Evolutionary conservation across 805 yeast species (phyloP).

Genomic region (Clavispora phyllophila): DNA sequence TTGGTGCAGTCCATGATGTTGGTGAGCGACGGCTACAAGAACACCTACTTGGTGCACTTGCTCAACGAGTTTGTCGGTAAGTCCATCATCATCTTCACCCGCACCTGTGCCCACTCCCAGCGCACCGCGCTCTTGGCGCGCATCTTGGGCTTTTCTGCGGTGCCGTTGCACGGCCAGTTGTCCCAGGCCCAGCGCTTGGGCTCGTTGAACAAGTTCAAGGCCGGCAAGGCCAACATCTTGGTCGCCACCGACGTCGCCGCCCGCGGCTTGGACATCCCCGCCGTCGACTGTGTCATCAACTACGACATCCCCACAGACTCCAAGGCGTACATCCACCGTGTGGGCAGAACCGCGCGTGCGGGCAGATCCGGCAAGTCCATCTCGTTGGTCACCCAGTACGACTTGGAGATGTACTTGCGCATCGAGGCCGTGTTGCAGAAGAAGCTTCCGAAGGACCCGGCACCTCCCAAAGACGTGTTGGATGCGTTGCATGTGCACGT

Average conservation of each 20-base stretch:
- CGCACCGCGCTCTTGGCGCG: conserved; percentile 79
- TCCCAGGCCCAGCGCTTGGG: conserved; percentile 82
- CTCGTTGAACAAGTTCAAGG: conserved; percentile 71
- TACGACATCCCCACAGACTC: conserved; percentile 82
- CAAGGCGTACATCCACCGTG: conserved; percentile 80
- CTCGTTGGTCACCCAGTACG: conserved; percentile 90
- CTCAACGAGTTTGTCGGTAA: conserved; percentile 82
- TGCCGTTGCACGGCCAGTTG: conserved; percentile 91
- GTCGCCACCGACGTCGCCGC: conserved; percentile 90
- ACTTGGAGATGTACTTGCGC: conserved; percentile 78
- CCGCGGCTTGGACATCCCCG: conserved; percentile 80
- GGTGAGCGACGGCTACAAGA: conserved; percentile 88
- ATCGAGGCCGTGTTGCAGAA: conserved; percentile 83
- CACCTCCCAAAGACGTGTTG: conserved; percentile 72
- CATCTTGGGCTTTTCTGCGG: conserved; percentile 78
- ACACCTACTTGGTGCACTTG: conserved; percentile 77
- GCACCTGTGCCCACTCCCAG: conserved; percentile 95
- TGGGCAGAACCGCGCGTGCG: conserved; percentile 94
- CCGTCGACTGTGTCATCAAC: conserved; percentile 71
- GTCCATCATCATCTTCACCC: conserved; percentile 80
- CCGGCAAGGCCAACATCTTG: conserved; percentile 62
- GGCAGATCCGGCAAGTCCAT: conserved; percentile 86
- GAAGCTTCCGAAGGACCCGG: conserved; percentile 75
- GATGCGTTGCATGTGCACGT: conserved; percentile 78
- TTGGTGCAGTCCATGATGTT: conserved; percentile 83